Conservation (phyloP, 345 rosid species). For the Boechera stricta region DNA sequence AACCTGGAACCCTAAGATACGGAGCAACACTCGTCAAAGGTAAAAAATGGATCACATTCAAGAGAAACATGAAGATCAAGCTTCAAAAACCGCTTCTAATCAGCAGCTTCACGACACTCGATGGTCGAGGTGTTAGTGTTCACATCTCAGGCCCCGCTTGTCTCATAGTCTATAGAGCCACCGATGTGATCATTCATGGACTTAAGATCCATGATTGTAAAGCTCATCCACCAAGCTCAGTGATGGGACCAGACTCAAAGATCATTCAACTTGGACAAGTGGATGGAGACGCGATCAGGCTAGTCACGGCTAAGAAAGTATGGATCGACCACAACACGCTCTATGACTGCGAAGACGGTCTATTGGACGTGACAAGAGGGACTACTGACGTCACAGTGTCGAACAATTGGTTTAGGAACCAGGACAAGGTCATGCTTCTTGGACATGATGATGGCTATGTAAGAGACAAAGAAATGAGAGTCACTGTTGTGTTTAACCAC, state of each 20-base stretch:
- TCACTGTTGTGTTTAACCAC: slow-evolving; percentile 69
- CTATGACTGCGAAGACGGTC: slow-evolving; percentile 66
- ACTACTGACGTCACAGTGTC: slow-evolving; percentile 62
- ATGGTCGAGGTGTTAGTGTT: slow-evolving; percentile 64
- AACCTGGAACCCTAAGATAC: slow-evolving; percentile 66
- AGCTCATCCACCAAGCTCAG: slow-evolving; percentile 55
- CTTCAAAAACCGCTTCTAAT: slow-evolving; percentile 64
- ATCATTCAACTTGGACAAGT: slow-evolving; percentile 52
- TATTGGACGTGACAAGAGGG: slow-evolving; percentile 71
- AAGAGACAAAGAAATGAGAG: slow-evolving; percentile 70
- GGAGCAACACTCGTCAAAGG: slow-evolving; percentile 64
- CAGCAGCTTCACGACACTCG: slow-evolving; percentile 75
- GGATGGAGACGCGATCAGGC: slow-evolving; percentile 76
- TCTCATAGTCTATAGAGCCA: slow-evolving; percentile 60
- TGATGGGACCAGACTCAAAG: slow-evolving; percentile 63
- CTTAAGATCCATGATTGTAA: slow-evolving; percentile 70
- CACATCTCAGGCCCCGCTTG: slow-evolving; percentile 67
- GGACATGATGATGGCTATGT: slow-evolving; percentile 73
- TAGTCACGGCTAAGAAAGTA: slow-evolving; percentile 63
- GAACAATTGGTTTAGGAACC: slow-evolving; percentile 79
- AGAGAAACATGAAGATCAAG: slow-evolving; percentile 61
- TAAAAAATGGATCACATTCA: slow-evolving; percentile 74
- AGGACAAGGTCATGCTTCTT: slow-evolving; percentile 88
- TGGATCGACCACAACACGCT: slow-evolving; percentile 85
- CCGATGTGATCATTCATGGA: slow-evolving; percentile 76